Conservation (phyloP, 805 yeast genomes). For the Wickerhamiella siamensis region DNA sequence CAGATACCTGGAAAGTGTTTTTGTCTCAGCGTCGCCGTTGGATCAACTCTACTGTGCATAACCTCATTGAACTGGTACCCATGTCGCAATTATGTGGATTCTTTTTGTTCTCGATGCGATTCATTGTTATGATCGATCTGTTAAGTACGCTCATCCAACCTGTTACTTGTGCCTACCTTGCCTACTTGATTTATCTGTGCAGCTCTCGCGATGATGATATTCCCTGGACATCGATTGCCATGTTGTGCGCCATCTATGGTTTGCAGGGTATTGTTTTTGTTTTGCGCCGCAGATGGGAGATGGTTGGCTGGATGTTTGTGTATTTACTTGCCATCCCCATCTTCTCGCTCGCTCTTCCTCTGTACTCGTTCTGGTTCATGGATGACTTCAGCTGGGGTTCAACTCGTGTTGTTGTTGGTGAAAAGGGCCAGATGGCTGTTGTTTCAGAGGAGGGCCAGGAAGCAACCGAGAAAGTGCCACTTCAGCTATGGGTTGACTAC, state of each 20-base stretch:
- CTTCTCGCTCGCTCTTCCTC: constrained; percentile 43
- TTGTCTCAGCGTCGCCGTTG: constrained; percentile 54
- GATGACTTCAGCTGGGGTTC: constrained; percentile 59
- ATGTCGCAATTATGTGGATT: constrained; percentile 50
- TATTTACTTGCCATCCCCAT: constrained; percentile 44
- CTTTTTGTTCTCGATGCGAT: constrained; percentile 51
- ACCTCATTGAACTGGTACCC: constrained; percentile 44
- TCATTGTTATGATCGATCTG: constrained; percentile 41
- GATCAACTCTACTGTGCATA: constrained; percentile 54
- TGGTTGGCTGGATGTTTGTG: constrained; percentile 42
- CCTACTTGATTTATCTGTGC: constrained; percentile 39
- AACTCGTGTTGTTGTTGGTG: constrained; percentile 44
- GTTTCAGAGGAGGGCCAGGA: constrained; percentile 36
- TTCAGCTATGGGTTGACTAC: constrained; percentile 45
- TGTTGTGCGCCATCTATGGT: constrained; percentile 43
- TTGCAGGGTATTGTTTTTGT: constrained; percentile 42
- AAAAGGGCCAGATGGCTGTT: constrained; percentile 35
- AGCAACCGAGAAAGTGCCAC: constrained; percentile 40
- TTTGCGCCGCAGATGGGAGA: constrained; percentile 31
- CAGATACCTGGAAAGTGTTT: constrained; percentile 41
- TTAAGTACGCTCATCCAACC: constrained; percentile 49
- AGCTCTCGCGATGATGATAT: constrained; percentile 33
- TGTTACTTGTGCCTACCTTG: constrained; percentile 36
- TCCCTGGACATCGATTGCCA: constrained; percentile 41
- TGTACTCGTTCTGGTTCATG: constrained; percentile 49